These are phyloP conservation scores for Neonectria coccinea DNA, from an alignment of 2,329 filamentous ascomycete species.

Conservation along the genomic window DNA sequence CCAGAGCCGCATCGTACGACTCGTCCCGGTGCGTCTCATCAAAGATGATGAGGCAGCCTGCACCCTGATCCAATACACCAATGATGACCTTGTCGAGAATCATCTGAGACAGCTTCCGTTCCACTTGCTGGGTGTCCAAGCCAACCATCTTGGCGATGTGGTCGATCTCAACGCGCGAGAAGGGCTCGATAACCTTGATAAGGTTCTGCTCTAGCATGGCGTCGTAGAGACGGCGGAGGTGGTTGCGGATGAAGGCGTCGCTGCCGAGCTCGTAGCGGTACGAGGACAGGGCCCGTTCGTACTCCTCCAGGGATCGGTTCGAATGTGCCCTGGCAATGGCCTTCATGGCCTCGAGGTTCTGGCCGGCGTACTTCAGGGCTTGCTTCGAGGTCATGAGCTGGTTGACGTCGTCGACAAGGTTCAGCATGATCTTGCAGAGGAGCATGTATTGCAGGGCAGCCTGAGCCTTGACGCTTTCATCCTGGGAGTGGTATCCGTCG, in stretches of 20 bases:
- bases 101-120: conserved; percentile 99
- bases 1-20: conserved; percentile 91
- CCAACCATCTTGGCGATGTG: conserved; percentile 99
- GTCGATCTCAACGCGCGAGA: conserved; percentile 94
- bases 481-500: conserved; percentile 94
- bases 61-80: conserved; percentile 95
- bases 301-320: conserved; percentile 96
- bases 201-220: conserved; percentile 99
- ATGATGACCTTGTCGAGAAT: conserved; percentile 99
- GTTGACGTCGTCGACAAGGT: conserved; percentile 95
- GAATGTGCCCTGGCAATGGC: conserved; percentile 95
- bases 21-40: conserved; percentile 95
- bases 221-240: conserved; percentile 95
- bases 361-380: conserved; percentile 94
- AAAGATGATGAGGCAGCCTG: conserved; percentile 96
- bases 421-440: conserved; percentile 99
- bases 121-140: conserved; percentile 94
- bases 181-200: conserved; percentile 99
- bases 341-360: conserved; percentile 99
- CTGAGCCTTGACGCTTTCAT: conserved; percentile 90
- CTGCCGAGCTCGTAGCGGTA: conserved; percentile 95
- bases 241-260: conserved; percentile 96
- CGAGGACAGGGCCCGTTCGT: conserved; percentile 89
- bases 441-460: conserved; percentile 99
- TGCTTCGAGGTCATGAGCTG: conserved; percentile 95